Conservation (phyloP, 2,329 filamentous ascomycete species). For the Phialocephala sp. region DNA sequence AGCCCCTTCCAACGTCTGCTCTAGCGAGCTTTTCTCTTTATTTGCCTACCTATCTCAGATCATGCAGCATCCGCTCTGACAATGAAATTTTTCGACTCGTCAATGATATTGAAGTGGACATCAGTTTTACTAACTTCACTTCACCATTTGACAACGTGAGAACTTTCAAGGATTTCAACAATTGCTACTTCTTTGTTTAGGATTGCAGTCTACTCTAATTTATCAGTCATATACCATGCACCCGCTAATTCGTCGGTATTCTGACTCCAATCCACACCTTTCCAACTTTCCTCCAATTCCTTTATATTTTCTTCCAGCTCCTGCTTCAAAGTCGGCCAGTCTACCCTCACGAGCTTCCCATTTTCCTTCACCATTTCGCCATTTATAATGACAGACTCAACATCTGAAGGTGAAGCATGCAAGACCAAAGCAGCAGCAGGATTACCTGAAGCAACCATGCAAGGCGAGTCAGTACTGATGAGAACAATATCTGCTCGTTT, state of each 20-base stretch:
- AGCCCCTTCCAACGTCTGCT: not conserved
- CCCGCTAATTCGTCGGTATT: not conserved
- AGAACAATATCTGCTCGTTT: slow-evolving; percentile 11
- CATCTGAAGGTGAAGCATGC: not conserved
- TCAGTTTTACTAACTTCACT: not conserved
- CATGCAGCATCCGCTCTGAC: not conserved
- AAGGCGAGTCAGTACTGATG: not conserved
- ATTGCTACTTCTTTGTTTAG: not conserved
- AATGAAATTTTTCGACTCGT: not conserved
- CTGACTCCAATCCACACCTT: not conserved
- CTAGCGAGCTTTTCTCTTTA: not conserved
- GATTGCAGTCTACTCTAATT: not conserved
- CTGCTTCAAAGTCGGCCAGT: not conserved
- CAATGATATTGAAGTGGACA: not conserved
- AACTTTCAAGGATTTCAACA: not conserved
- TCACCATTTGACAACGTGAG: not conserved
- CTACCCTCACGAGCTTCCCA: not conserved
- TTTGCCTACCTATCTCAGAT: not conserved
- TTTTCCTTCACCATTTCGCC: not conserved
- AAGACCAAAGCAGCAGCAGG: slow-evolving; percentile 3
- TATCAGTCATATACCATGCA: not conserved
- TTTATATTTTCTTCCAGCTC: not conserved
- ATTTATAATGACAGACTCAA: not conserved
- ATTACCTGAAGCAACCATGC: not conserved
- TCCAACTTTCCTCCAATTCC: not conserved